phyloP scores from a whole-genome alignment of 2,329 filamentous ascomycete genomes.

The Phoma herbarum region DNA sequence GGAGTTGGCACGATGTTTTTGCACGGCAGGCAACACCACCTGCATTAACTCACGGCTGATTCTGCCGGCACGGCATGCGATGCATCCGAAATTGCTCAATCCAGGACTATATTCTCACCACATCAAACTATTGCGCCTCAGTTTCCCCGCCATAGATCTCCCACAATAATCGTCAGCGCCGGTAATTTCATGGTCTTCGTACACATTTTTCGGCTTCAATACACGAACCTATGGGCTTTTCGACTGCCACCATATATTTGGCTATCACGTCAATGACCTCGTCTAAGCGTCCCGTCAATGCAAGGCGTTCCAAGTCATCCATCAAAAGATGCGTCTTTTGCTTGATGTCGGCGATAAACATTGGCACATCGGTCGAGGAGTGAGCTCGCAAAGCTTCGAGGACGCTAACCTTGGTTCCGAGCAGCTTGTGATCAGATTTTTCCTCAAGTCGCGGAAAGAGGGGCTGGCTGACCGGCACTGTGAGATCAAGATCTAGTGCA shows the following conservation, averaged over 20 bases:
- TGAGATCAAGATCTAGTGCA: not conserved
- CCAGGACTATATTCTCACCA: conserved; percentile 1
- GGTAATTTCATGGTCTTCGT: not conserved
- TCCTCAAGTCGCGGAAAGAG: not conserved
- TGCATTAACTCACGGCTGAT: not conserved
- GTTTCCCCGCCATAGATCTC: not conserved
- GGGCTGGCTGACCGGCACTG: not conserved
- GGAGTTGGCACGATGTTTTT: not conserved
- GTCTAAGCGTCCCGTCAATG: not conserved
- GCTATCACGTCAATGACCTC: not conserved
- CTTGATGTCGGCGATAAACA: not conserved
- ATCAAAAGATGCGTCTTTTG: not conserved
- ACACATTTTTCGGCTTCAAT: not conserved
- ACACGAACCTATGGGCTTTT: not conserved
- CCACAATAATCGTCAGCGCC: too few species aligned
- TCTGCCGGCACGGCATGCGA: not conserved
- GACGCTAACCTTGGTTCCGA: not conserved
- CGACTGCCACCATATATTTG: not conserved
- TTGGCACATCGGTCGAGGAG: not conserved
- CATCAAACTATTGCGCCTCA: not conserved
- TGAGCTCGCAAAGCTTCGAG: not conserved
- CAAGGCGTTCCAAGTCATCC: not conserved
- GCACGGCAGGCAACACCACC: not conserved
- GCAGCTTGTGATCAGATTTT: not conserved
- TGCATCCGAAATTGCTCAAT: not conserved